Conservation (phyloP, 1,284 basidiomycete genomes). For the Trametes hirsuta region DNA sequence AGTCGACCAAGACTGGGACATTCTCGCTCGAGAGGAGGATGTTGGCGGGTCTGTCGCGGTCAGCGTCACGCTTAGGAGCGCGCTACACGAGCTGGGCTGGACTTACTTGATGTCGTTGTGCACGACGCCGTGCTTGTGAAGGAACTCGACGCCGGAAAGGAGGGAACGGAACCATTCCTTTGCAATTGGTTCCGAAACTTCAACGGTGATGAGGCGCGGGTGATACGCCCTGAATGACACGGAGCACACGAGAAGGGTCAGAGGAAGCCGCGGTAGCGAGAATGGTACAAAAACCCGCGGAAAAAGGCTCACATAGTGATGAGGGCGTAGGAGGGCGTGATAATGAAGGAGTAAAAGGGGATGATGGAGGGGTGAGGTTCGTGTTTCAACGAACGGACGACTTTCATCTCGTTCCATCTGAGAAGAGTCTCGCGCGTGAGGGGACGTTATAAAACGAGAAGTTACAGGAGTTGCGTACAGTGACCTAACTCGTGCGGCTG, state of each 20-base stretch:
- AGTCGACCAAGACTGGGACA: slow-evolving; percentile 86
- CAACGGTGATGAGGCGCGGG: slow-evolving; percentile 79
- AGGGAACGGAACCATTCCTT: slow-evolving; percentile 84
- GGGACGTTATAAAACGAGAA: neutral
- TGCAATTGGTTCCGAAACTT: slow-evolving; percentile 78
- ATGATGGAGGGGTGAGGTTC: slow-evolving; percentile 91
- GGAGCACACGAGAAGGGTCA: neutral
- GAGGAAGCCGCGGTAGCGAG: neutral
- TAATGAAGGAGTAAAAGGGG: slow-evolving; percentile 89
- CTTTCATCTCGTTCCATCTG: slow-evolving; percentile 96
- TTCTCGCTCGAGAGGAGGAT: slow-evolving; percentile 78
- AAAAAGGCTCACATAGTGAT: slow-evolving; percentile 73
- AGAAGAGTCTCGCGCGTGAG: slow-evolving; percentile 4
- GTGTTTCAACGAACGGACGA: slow-evolving; percentile 78
- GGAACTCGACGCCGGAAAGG: slow-evolving; percentile 85
- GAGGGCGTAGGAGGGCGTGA: slow-evolving; percentile 86
- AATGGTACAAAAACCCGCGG: neutral
- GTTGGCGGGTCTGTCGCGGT: slow-evolving; percentile 73
- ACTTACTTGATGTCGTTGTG: slow-evolving; percentile 95
- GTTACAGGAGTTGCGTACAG: slow-evolving; percentile 53
- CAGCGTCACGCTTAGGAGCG: neutral
- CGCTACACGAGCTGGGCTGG: neutral
- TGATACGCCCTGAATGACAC: slow-evolving; percentile 66
- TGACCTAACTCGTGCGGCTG: slow-evolving; percentile 84
- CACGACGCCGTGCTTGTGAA: slow-evolving; percentile 85